These are phyloP conservation scores for Syncephalastrum sp. DNA, from an alignment of 371 early-diverging fungal species.

Conservation along the genomic window DNA sequence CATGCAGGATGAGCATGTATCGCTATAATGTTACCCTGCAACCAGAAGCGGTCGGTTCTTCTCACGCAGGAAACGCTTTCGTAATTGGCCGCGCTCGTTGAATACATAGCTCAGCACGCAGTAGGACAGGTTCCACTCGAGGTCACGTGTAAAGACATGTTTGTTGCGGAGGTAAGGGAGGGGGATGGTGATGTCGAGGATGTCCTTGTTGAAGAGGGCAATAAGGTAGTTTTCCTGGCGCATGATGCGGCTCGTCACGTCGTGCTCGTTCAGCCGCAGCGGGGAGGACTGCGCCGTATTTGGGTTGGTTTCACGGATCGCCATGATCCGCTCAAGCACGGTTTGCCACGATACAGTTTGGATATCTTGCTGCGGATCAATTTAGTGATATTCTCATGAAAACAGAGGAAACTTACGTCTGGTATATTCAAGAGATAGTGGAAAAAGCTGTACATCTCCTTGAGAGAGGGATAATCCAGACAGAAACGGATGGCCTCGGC, in stretches of 20 bases:
- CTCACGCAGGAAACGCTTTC: slow-evolving; percentile 75
- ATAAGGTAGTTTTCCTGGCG: slow-evolving; percentile 97
- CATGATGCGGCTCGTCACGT: slow-evolving; percentile 92
- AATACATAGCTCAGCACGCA: slow-evolving; percentile 86
- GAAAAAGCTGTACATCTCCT: slow-evolving; percentile 86
- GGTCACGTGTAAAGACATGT: slow-evolving; percentile 74
- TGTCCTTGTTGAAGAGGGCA: slow-evolving; percentile 91
- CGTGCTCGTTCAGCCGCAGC: slow-evolving; percentile 79
- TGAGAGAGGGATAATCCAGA: slow-evolving; percentile 68
- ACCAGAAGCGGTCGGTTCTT: slow-evolving; percentile 60
- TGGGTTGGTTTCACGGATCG: slow-evolving; percentile 70
- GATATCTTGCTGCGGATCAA: slow-evolving; percentile 61
- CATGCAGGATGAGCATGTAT: not conserved
- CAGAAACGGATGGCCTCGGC: slow-evolving; percentile 70
- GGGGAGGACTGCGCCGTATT: slow-evolving; percentile 50
- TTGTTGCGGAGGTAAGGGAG: slow-evolving; percentile 43
- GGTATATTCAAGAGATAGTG: slow-evolving; percentile 77
- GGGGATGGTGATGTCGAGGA: slow-evolving; percentile 78
- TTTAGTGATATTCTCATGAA: not conserved
- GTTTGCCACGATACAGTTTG: slow-evolving; percentile 79
- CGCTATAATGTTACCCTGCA: slow-evolving; percentile 45
- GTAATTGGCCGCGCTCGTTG: slow-evolving; percentile 79
- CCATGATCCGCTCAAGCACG: slow-evolving; percentile 68
- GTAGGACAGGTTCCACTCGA: slow-evolving; percentile 91
- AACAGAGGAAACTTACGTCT: slow-evolving; percentile 55